Conservation (phyloP, 352 stramenopile genomes). For the Aphanomyces cochlioides region DNA sequence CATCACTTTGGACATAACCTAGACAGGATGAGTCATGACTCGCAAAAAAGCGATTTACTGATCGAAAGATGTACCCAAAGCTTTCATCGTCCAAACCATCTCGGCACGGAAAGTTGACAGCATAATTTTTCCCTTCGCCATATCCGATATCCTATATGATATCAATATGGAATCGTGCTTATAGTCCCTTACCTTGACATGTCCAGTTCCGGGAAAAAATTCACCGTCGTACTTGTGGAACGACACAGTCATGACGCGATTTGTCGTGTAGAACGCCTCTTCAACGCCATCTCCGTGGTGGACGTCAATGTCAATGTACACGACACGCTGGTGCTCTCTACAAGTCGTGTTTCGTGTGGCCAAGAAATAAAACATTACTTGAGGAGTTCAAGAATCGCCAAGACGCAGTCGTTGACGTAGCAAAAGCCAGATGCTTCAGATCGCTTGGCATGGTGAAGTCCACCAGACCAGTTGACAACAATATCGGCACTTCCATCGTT, state of each 20-base stretch:
- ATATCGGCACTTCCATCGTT: constrained; percentile 96
- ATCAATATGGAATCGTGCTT: background rate
- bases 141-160: constrained; percentile 65
- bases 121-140: constrained; percentile 95
- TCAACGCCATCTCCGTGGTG: constrained; percentile 99
- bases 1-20: constrained; percentile 96
- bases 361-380: constrained; percentile 59
- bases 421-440: constrained; percentile 98
- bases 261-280: constrained; percentile 99
- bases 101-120: constrained; percentile 98
- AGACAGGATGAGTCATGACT: background rate
- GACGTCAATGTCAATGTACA: constrained; percentile 99
- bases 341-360: background rate
- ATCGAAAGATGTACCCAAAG: constrained; percentile 87
- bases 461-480: constrained; percentile 99
- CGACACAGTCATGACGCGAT: constrained; percentile 97
- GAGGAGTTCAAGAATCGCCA: constrained; percentile 97
- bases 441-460: constrained; percentile 98
- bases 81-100: constrained; percentile 98
- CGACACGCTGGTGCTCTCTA: constrained; percentile 90
- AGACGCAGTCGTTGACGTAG: constrained; percentile 99
- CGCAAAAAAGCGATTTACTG: constrained; percentile 8
- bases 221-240: constrained; percentile 99
- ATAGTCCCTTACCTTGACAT: constrained; percentile 35
- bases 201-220: constrained; percentile 96